phyloP scores from a whole-genome alignment of 345 rosid species.

The Conringia planisiliqua region DNA sequence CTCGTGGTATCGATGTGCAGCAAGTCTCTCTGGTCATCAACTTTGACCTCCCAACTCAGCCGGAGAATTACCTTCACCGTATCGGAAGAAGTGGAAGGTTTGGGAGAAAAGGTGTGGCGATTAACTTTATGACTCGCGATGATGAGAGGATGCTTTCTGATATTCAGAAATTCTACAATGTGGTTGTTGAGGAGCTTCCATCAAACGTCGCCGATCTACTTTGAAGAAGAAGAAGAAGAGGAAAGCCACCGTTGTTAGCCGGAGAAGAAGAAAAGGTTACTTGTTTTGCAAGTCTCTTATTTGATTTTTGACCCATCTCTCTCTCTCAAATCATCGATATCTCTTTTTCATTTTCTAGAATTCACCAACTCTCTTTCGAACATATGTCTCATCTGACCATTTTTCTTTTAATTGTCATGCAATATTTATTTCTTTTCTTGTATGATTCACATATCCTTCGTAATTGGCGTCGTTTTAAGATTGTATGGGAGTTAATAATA shows the following conservation, averaged over 20 bases:
- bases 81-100: conserved; percentile 54
- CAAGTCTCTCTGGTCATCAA: conserved; percentile 54
- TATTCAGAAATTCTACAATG: conserved; percentile 53
- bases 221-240: conserved; percentile 9
- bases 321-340: not conserved
- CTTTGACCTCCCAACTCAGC: conserved; percentile 53
- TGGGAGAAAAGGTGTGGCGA: conserved; percentile 51
- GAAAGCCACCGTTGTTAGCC: not conserved
- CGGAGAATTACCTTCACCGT: conserved; percentile 55
- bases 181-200: conserved; percentile 48
- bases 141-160: conserved; percentile 47
- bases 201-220: conserved; percentile 45
- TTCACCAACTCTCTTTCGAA: conserved; percentile 25
- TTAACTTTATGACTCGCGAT: conserved; percentile 46
- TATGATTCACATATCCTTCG: not conserved
- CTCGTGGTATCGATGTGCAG: conserved; percentile 57
- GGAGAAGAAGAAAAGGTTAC: conserved; percentile 20
- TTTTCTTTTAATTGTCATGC: conserved; percentile 14
- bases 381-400: conserved; percentile 23
- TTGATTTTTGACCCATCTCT: conserved; percentile 28
- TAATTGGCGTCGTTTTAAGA: not conserved
- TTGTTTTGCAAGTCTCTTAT: conserved; percentile 25
- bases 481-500: not conserved
- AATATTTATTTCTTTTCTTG: conserved; percentile 8
- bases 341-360: conserved; percentile 8